These are phyloP conservation scores for Fusarium lateritium DNA, from an alignment of 2,329 filamentous ascomycete genomes.

Conservation along the genomic window DNA sequence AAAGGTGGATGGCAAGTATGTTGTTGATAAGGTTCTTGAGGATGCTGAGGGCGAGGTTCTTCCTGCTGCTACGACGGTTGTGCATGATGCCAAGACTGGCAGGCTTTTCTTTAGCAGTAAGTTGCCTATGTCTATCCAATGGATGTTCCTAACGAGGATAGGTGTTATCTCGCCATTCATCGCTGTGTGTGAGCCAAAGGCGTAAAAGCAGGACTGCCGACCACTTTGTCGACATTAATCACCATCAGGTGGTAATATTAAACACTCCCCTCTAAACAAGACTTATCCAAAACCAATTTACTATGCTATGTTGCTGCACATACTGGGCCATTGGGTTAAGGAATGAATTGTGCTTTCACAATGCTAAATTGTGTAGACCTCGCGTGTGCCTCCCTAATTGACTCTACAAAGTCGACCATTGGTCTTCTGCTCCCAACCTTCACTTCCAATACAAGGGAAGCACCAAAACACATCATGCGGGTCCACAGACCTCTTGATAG, in stretches of 20 bases:
- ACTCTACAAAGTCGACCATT: conserved; percentile 49
- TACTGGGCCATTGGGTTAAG: too few relatives aligned
- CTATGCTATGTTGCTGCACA: too few relatives aligned
- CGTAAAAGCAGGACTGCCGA: background rate
- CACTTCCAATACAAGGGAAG: conserved; percentile 62
- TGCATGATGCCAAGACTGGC: conserved; percentile 45
- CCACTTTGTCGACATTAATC: too few relatives aligned
- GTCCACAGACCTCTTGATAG: conserved; percentile 63
- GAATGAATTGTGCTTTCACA: too few relatives aligned
- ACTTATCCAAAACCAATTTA: too few relatives aligned
- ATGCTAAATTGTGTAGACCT: too few relatives aligned
- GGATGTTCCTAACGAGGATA: background rate
- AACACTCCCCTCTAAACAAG: background rate
- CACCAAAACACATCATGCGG: conserved; percentile 65
- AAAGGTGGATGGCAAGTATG: conserved; percentile 17
- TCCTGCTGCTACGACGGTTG: conserved; percentile 42
- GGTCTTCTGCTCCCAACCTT: conserved; percentile 54
- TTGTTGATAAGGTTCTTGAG: conserved; percentile 44
- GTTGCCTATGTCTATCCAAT: background rate
- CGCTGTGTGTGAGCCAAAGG: conserved; percentile 42
- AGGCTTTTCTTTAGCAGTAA: conserved; percentile 46
- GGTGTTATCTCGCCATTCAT: conserved; percentile 48
- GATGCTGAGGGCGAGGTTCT: conserved; percentile 37
- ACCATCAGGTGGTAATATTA: too few relatives aligned
- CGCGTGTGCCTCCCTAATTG: background rate